A percentile compares a stretch with the other conserved stretches of the same genome.
phyloP scores from a whole-genome alignment of 768 basidiomycete genomes.

The Calvatia gigantea region DNA sequence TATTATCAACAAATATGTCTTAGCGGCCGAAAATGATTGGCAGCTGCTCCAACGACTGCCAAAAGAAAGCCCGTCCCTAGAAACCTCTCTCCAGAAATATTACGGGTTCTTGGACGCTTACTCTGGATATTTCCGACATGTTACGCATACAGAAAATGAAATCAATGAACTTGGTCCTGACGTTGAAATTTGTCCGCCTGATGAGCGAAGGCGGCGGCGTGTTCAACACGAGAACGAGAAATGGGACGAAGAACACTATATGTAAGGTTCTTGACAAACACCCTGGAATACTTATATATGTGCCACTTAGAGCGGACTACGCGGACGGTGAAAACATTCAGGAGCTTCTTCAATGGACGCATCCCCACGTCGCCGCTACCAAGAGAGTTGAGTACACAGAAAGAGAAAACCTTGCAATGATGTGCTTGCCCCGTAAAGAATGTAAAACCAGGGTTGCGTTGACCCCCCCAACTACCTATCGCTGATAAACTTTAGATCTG shows the following conservation, averaged over 20 bases:
- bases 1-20: background rate
- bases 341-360: slow-evolving; percentile 63
- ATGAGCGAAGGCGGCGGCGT: slow-evolving; percentile 52
- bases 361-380: slow-evolving; percentile 41
- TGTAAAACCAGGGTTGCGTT: slow-evolving; percentile 31
- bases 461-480: background rate
- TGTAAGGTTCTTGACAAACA: slow-evolving; percentile 40
- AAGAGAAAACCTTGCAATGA: slow-evolving; percentile 64
- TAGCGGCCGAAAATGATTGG: slow-evolving; percentile 81
- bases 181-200: slow-evolving; percentile 50
- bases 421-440: slow-evolving; percentile 54
- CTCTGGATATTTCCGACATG: slow-evolving; percentile 72
- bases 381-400: slow-evolving; percentile 58
- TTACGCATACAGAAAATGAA: slow-evolving; percentile 74
- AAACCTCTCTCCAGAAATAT: slow-evolving; percentile 38
- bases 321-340: slow-evolving; percentile 74
- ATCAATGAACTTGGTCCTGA: slow-evolving; percentile 73
- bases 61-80: slow-evolving; percentile 32
- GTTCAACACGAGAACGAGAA: slow-evolving; percentile 66
- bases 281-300: slow-evolving; percentile 4
- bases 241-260: slow-evolving; percentile 83
- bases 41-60: slow-evolving; percentile 64
- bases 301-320: slow-evolving; percentile 67
- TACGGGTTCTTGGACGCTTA: slow-evolving; percentile 81
- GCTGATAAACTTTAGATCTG: slow-evolving; percentile 46